phyloP scores from a whole-genome alignment of 179 eudicot species.

The Pouteria campechiana region DNA sequence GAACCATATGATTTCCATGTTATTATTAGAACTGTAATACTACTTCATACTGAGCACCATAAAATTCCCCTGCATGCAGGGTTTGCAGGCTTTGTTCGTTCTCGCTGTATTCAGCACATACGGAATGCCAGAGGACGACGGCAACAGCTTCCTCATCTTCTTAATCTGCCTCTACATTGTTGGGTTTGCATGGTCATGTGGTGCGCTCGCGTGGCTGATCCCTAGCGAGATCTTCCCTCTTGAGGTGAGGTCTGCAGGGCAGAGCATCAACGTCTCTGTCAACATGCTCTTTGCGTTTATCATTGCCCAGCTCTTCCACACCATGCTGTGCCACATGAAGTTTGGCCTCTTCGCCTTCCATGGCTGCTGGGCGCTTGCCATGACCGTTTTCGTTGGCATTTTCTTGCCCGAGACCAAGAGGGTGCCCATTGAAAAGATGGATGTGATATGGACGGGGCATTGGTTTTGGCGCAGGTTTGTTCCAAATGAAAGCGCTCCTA shows the following conservation, averaged over 20 bases:
- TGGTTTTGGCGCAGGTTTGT: slow-evolving; percentile 19
- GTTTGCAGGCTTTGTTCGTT: too few relatives aligned
- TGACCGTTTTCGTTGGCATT: slow-evolving; percentile 12
- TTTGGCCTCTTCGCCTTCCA: slow-evolving; percentile 25
- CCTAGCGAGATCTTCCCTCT: slow-evolving; percentile 37
- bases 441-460: slow-evolving; percentile 18
- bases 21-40: too few relatives aligned
- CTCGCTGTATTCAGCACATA: too few relatives aligned
- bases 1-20: too few relatives aligned
- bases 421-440: slow-evolving; percentile 33
- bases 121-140: too few relatives aligned
- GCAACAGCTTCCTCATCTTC: too few relatives aligned
- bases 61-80: too few relatives aligned
- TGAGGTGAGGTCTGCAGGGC: slow-evolving; percentile 30
- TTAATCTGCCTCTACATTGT: slow-evolving; percentile 25
- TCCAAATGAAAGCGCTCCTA: too few relatives aligned
- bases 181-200: slow-evolving; percentile 39
- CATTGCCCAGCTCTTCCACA: slow-evolving; percentile 23
- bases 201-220: slow-evolving; percentile 35
- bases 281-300: slow-evolving; percentile 35
- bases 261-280: slow-evolving; percentile 25
- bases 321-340: slow-evolving; percentile 23
- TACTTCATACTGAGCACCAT: too few relatives aligned
- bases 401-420: slow-evolving; percentile 35
- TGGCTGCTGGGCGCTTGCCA: slow-evolving; percentile 7